These are phyloP conservation scores for Ceratocystis alfenasii DNA, from an alignment of 2,329 filamentous ascomycete species.

Conservation along the genomic window DNA sequence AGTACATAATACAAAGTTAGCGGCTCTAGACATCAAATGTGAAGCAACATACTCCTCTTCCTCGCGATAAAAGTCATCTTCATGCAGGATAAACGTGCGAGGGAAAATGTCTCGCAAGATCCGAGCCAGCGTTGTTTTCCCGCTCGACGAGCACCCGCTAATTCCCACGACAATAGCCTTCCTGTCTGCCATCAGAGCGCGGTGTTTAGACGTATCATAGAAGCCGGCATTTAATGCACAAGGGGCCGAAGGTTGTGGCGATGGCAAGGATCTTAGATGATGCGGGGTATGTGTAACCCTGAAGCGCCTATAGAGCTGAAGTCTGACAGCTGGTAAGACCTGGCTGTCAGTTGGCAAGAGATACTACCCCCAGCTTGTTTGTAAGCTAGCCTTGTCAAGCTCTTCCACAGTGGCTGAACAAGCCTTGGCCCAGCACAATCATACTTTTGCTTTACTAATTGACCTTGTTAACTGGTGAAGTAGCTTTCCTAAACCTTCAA, in stretches of 20 bases:
- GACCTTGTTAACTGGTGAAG: too few species aligned
- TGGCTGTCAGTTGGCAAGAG: neutral
- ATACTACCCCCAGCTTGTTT: too few species aligned
- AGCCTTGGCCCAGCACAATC: too few species aligned
- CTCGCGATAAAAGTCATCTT: slow-evolving; percentile 89
- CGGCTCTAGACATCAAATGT: neutral
- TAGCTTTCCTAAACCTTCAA: too few species aligned
- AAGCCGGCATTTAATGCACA: neutral
- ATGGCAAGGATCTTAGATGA: neutral
- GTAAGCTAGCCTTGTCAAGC: too few species aligned
- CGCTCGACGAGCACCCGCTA: slow-evolving; percentile 81
- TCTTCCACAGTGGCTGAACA: too few species aligned
- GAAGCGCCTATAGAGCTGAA: neutral
- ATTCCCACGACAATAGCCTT: slow-evolving; percentile 61
- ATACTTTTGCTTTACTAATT: too few species aligned
- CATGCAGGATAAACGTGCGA: slow-evolving; percentile 69
- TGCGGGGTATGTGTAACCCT: slow-evolving; percentile 8
- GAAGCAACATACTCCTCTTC: slow-evolving; percentile 51
- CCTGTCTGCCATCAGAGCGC: slow-evolving; percentile 28
- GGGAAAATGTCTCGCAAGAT: slow-evolving; percentile 74
- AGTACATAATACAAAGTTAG: neutral
- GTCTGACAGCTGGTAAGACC: neutral
- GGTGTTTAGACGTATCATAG: neutral
- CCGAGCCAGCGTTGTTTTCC: slow-evolving; percentile 86
- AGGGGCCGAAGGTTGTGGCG: neutral